Evolutionary conservation across 768 basidiomycete genomes (phyloP).

Genomic region (Mycena leptocephala): DNA sequence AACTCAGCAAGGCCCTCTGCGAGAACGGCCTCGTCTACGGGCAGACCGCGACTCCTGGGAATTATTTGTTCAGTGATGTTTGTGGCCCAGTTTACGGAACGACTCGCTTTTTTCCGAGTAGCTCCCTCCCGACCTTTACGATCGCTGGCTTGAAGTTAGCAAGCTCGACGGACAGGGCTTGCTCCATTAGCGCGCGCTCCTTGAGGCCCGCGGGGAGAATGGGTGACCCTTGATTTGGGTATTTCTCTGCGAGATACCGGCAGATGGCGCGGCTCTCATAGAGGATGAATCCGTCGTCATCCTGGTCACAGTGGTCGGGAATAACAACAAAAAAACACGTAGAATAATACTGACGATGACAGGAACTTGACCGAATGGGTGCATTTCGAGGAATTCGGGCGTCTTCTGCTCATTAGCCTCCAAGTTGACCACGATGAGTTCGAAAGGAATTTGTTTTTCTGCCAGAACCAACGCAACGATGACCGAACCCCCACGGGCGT

Average conservation of each 20-base stretch:
- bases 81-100: background rate
- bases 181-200: slow-evolving; percentile 51
- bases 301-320: slow-evolving; percentile 29
- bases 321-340: background rate
- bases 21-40: slow-evolving; percentile 49
- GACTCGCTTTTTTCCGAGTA: slow-evolving; percentile 57
- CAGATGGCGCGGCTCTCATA: slow-evolving; percentile 57
- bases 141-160: slow-evolving; percentile 62
- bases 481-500: no score
- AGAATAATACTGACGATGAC: slow-evolving; percentile 46
- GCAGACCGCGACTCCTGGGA: slow-evolving; percentile 28
- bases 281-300: slow-evolving; percentile 65
- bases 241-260: no score
- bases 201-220: slow-evolving; percentile 52
- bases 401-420: slow-evolving; percentile 52
- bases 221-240: no score
- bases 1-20: slow-evolving; percentile 40
- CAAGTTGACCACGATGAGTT: no score
- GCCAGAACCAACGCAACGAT: no score
- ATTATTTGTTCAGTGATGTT: background rate
- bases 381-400: slow-evolving; percentile 46
- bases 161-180: slow-evolving; percentile 56
- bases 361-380: slow-evolving; percentile 64
- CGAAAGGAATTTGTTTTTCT: no score
- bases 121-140: slow-evolving; percentile 54